Base-by-base conservation (phyloP, 2,329 filamentous ascomycete genomes). In the Diaporthe sp. region DNA sequence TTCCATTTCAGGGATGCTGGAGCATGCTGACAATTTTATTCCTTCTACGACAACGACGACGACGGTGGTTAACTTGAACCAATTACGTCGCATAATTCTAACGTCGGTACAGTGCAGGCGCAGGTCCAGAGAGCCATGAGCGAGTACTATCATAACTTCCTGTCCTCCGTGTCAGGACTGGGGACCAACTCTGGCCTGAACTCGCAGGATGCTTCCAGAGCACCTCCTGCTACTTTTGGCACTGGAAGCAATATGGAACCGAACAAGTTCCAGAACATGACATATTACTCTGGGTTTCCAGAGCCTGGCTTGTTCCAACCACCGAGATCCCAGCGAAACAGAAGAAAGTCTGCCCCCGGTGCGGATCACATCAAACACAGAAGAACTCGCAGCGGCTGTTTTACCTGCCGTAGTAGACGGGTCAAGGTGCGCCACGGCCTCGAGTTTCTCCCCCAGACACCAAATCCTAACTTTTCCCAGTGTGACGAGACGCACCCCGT, bases 361-460 rank as follows among this genome's bases (percentile, higher is more conserved):
- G 77, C 86, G 65, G 94, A 97, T 77, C 93, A 94, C 81, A 94
- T 97, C 79, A 98, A 98, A 84, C 96, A 98, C 83, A 93, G 96
- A 77, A 92, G 97, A 79, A 98, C 97, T 58, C 90, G 97, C 79
- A 98, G 95, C 78, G 97, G 97, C 39, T 99, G 97, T 85, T 98
- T 89, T 78, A 98, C 96, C 62, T 99, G 97, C 84, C 91, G 97
- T 75, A 93, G 93, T 80, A 91, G 97, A 79, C 91, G 97, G 83
- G 96, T 98, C 70, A 98, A 94, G 88, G 92, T 92, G 86, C 55
- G 25, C 69, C 55, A 51, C 51, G 6, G 37, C 39, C 58, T 53
- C 71, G 22, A 55, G 57, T 46, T 59, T 57, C 7, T 34, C 51
- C 39, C 51, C 19, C 2, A 25, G 28, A 17, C 19, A 62, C 6